phyloP scores from a whole-genome alignment of 805 yeast species.

The Yamadazyma nakazawae region DNA sequence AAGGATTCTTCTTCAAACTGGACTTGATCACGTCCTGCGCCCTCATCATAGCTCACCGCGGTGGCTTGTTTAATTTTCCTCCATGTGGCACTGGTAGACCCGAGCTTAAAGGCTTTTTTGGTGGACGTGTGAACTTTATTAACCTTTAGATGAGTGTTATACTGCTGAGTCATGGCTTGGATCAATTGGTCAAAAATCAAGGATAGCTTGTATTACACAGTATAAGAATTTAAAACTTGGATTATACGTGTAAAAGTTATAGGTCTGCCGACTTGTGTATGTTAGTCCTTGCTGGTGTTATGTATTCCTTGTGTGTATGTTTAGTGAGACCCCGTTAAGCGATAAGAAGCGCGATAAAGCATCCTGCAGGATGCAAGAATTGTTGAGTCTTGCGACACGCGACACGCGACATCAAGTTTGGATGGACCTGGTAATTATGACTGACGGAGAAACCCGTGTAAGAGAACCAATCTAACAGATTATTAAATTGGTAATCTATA shows the following conservation, averaged over 20 bases:
- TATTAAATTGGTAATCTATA: too few relatives aligned
- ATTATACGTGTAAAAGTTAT: not conserved
- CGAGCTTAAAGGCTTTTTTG: slow-evolving; percentile 35
- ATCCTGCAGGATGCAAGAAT: too few relatives aligned
- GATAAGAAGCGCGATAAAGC: too few relatives aligned
- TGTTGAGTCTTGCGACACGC: too few relatives aligned
- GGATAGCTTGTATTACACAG: not conserved
- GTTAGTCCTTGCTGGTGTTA: too few relatives aligned
- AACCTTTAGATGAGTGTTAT: slow-evolving; percentile 20
- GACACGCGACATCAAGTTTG: too few relatives aligned
- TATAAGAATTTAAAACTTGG: not conserved
- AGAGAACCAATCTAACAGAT: too few relatives aligned
- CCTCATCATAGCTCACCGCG: slow-evolving; percentile 3
- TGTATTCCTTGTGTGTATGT: too few relatives aligned
- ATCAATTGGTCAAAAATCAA: not conserved
- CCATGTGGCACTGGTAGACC: slow-evolving; percentile 43
- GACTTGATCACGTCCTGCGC: not conserved
- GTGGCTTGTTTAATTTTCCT: slow-evolving; percentile 38
- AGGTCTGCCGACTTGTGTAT: not conserved
- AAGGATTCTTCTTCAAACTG: slow-evolving; percentile 8
- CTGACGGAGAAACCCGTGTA: too few relatives aligned
- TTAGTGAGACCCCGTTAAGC: too few relatives aligned
- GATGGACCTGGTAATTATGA: too few relatives aligned
- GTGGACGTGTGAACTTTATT: slow-evolving; percentile 26
- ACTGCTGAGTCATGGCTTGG: slow-evolving; percentile 2